These are phyloP conservation scores for Claviceps citrina DNA, from an alignment of 2,329 filamentous ascomycete genomes.

Conservation along the genomic window DNA sequence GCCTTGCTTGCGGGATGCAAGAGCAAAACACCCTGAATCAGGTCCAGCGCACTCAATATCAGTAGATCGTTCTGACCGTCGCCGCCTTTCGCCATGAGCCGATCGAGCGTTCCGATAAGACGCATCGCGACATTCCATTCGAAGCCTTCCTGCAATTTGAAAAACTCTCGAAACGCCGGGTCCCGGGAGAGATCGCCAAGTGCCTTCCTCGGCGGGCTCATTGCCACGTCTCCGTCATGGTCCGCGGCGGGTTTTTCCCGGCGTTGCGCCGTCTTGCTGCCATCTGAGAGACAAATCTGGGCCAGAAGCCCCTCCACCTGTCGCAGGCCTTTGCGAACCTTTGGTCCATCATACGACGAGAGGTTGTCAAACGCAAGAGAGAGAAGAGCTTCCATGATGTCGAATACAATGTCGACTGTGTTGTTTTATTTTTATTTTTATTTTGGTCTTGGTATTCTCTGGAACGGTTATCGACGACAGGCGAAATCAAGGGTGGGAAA, in stretches of 20 bases:
- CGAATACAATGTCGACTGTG: conserved; percentile 1
- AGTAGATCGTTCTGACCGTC: conserved; percentile 75
- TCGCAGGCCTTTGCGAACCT: conserved; percentile 83
- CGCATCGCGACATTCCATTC: conserved; percentile 93
- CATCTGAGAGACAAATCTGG: conserved; percentile 70
- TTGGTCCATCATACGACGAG: conserved; percentile 75
- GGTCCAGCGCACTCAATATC: conserved; percentile 73
- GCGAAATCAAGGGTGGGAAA: too few relatives aligned
- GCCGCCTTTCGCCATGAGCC: conserved; percentile 66
- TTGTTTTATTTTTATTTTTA: background rate
- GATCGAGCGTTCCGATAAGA: conserved; percentile 71
- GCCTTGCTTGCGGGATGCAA: conserved; percentile 80
- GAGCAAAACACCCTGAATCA: conserved; percentile 76
- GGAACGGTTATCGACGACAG: too few relatives aligned
- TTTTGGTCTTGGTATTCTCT: too few relatives aligned
- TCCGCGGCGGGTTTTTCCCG: background rate
- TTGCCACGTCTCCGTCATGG: conserved; percentile 5
- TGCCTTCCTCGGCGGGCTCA: conserved; percentile 37
- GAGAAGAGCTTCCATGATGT: conserved; percentile 72
- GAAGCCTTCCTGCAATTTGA: conserved; percentile 90
- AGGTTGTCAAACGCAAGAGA: conserved; percentile 93
- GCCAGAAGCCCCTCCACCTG: conserved; percentile 89
- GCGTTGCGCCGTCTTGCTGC: conserved; percentile 4
- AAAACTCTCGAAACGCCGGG: conserved; percentile 87
- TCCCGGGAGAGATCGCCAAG: conserved; percentile 61